These are phyloP conservation scores for Cladorrhinum sp. DNA, from an alignment of 2,329 filamentous ascomycete species.

Conservation along the genomic window DNA sequence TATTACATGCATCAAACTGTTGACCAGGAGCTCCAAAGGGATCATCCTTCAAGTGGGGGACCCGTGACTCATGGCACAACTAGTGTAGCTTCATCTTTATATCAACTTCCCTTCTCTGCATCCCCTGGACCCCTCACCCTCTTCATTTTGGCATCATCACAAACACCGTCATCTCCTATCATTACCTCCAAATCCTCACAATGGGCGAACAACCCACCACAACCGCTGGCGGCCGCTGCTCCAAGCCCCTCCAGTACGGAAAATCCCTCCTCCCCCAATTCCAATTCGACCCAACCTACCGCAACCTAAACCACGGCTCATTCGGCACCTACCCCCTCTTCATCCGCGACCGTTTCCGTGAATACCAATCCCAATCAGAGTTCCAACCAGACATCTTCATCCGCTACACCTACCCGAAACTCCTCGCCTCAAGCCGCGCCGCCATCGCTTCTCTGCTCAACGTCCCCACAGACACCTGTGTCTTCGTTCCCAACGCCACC, in stretches of 20 bases:
- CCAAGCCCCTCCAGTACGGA: slow-evolving; percentile 31
- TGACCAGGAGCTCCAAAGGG: not conserved
- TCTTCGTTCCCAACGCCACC: slow-evolving; percentile 81
- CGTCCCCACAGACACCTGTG: slow-evolving; percentile 62
- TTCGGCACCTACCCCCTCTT: slow-evolving; percentile 71
- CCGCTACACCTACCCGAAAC: slow-evolving; percentile 60
- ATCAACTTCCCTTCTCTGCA: not conserved
- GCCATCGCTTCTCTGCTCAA: slow-evolving; percentile 66
- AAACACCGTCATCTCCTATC: not conserved
- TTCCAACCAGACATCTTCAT: slow-evolving; percentile 72
- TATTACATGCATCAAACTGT: not conserved
- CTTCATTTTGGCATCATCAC: not conserved
- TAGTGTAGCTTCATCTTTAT: not conserved
- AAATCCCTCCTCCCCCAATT: slow-evolving; percentile 57
- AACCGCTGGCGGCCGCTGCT: not conserved
- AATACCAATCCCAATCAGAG: slow-evolving; percentile 67
- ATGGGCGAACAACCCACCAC: slow-evolving; percentile 2
- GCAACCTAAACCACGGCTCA: slow-evolving; percentile 80
- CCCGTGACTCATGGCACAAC: not conserved
- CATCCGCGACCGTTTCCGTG: slow-evolving; percentile 57
- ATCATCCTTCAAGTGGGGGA: not conserved
- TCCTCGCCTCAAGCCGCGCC: slow-evolving; percentile 62
- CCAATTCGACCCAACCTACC: slow-evolving; percentile 63
- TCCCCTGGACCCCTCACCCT: not conserved
- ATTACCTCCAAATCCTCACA: not conserved